These are phyloP conservation scores for Syzygium jambos DNA, from an alignment of 345 rosid species.

Conservation along the genomic window DNA sequence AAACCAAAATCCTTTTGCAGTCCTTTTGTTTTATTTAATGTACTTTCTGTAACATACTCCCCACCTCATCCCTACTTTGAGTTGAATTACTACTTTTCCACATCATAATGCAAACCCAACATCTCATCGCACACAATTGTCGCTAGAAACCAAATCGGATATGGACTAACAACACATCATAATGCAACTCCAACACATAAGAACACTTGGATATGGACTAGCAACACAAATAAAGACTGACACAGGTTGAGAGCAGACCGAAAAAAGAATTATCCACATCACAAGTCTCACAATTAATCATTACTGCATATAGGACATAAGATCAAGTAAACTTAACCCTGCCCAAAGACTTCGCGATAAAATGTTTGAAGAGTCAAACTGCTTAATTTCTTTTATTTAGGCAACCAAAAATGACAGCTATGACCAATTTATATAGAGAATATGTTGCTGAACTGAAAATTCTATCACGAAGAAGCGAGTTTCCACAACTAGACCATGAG, in stretches of 20 bases:
- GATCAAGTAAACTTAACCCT: background rate
- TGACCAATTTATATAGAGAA: background rate
- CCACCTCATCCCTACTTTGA: background rate
- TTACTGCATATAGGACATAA: background rate
- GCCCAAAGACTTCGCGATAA: background rate
- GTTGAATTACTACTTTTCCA: background rate
- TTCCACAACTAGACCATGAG: background rate
- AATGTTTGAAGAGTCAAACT: background rate
- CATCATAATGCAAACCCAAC: background rate
- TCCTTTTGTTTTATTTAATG: background rate
- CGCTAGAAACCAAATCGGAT: background rate
- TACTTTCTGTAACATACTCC: background rate
- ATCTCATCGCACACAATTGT: background rate
- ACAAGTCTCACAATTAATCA: background rate
- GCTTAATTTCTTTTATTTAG: background rate
- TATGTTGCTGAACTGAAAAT: background rate
- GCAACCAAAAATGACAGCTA: background rate
- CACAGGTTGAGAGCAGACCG: background rate
- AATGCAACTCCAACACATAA: background rate
- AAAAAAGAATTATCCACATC: background rate
- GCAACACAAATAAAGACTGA: background rate
- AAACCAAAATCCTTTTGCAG: background rate
- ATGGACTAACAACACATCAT: background rate
- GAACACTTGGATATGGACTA: background rate
- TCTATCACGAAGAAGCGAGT: background rate